These are phyloP conservation scores for Rubus parviflorus DNA, from an alignment of 306 rosid species.

Conservation along the genomic window DNA sequence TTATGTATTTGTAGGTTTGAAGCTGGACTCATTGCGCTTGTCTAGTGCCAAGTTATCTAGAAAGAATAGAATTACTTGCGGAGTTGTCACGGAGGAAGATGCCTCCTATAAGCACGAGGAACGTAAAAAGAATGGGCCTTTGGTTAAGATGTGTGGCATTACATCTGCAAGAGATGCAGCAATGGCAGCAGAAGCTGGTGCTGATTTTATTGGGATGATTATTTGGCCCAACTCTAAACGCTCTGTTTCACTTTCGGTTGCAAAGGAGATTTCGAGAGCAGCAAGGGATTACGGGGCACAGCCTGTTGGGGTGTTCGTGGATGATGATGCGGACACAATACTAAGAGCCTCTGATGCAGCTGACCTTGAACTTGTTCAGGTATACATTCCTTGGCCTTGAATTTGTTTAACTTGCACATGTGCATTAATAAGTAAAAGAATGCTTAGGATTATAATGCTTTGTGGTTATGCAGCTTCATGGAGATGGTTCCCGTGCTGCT, in stretches of 20 bases:
- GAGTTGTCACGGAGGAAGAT: constrained; percentile 34
- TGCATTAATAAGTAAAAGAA: constrained; percentile 2
- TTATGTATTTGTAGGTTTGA: constrained; percentile 43
- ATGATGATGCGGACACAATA: constrained; percentile 74
- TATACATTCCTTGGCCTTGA: constrained; percentile 19
- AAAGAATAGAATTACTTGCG: constrained; percentile 45
- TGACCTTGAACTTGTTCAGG: constrained; percentile 85
- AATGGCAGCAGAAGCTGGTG: constrained; percentile 95
- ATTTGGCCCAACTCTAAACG: constrained; percentile 93
- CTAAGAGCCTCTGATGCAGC: constrained; percentile 62
- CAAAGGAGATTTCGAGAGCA: constrained; percentile 85
- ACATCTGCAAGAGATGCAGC: constrained; percentile 91
- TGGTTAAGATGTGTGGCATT: constrained; percentile 94
- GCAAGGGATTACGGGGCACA: constrained; percentile 75
- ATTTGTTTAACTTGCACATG: not conserved
- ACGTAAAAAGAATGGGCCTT: constrained; percentile 45
- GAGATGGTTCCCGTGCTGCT: constrained; percentile 66
- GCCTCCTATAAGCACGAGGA: constrained; percentile 35
- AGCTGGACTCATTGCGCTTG: constrained; percentile 31
- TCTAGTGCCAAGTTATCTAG: constrained; percentile 31
- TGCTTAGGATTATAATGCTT: constrained; percentile 22
- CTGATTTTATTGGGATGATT: constrained; percentile 91
- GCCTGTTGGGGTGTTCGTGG: constrained; percentile 96
- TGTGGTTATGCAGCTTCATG: constrained; percentile 77
- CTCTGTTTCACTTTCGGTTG: constrained; percentile 71